Evolutionary conservation across 2,329 filamentous ascomycete species (phyloP).

Genomic region (Aureobasidium sp.): DNA sequence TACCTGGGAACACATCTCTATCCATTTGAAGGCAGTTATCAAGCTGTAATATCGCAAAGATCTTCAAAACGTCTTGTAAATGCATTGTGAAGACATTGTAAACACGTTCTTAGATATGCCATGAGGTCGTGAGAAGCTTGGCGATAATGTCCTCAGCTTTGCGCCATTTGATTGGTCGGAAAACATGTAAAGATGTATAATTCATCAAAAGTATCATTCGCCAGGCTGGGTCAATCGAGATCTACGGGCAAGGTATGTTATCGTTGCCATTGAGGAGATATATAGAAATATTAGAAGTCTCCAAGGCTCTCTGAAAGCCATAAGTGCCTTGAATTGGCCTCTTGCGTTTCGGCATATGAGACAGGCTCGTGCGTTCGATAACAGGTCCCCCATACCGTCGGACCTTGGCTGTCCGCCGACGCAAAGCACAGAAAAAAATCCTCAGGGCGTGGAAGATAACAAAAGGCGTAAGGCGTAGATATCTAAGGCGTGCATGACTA

Average conservation of each 20-base stretch:
- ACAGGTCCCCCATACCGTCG: background rate
- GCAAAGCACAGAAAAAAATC: background rate
- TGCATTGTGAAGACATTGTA: background rate
- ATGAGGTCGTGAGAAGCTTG: background rate
- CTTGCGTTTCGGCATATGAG: background rate
- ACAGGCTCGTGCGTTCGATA: background rate
- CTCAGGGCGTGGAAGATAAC: constrained; percentile 2
- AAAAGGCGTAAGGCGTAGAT: constrained; percentile 2
- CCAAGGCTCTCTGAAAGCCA: background rate
- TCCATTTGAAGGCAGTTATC: background rate
- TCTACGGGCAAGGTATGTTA: no score
- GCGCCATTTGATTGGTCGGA: background rate
- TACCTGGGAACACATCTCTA: no score
- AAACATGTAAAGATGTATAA: background rate
- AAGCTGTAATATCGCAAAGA: background rate
- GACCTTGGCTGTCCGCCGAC: background rate
- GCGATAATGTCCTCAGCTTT: background rate
- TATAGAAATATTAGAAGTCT: background rate
- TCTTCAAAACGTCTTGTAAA: background rate
- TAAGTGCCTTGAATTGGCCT: background rate
- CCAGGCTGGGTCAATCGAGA: no score
- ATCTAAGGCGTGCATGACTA: background rate
- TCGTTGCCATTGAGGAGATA: background rate
- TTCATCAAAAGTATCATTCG: no score
- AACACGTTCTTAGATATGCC: background rate